These are phyloP conservation scores for Sclerotinia minor DNA, from an alignment of 2,329 filamentous ascomycete genomes.

Conservation along the genomic window DNA sequence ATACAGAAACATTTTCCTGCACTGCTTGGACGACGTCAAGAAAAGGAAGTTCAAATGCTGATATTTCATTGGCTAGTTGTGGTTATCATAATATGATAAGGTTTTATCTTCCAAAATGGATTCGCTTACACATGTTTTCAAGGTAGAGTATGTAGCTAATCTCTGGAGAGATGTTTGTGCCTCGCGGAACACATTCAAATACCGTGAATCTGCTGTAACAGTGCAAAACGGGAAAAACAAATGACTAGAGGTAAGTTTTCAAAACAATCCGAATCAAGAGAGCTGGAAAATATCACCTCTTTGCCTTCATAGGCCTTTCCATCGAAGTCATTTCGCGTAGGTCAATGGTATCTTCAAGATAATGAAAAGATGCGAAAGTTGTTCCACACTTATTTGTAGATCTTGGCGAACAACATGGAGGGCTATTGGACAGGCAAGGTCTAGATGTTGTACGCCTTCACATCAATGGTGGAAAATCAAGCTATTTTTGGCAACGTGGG, in stretches of 20 bases:
- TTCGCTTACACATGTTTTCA: slow-evolving; percentile 11
- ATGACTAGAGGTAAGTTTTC: neutral
- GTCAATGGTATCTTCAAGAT: neutral
- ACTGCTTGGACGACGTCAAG: neutral
- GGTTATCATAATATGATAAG: slow-evolving; percentile 22
- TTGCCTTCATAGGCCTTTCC: neutral
- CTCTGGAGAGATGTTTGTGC: neutral
- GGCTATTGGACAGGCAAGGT: neutral
- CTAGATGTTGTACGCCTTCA: neutral
- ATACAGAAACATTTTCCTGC: slow-evolving; percentile 10
- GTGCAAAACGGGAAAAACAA: neutral
- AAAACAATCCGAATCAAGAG: neutral
- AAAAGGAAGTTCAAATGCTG: neutral
- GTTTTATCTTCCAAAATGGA: slow-evolving; percentile 13
- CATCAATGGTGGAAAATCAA: slow-evolving; percentile 9
- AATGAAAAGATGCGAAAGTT: neutral
- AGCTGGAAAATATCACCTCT: neutral
- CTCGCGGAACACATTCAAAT: neutral
- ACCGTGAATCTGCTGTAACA: neutral
- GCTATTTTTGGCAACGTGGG: slow-evolving; percentile 16
- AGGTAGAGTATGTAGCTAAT: neutral
- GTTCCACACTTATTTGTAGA: neutral
- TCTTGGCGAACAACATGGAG: neutral
- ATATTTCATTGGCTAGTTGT: neutral
- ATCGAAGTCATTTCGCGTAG: neutral